These are phyloP conservation scores for Dioscorea alata DNA, from an alignment of 106 monocot species.

Conservation along the genomic window DNA sequence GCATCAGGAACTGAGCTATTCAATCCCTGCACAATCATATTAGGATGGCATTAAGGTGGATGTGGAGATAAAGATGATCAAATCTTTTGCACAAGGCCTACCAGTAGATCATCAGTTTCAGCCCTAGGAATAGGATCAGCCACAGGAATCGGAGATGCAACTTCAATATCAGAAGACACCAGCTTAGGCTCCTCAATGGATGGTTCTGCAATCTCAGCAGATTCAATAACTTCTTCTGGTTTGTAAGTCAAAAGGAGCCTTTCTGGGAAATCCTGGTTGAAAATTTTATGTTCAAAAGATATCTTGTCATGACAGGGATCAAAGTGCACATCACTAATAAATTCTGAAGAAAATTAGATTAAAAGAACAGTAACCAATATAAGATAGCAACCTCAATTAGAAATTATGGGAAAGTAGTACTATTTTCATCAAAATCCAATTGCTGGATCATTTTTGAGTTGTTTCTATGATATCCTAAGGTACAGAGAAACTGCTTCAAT, in stretches of 20 bases:
- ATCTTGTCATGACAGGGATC: too few relatives aligned
- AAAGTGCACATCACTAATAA: too few relatives aligned
- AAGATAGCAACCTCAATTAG: too few relatives aligned
- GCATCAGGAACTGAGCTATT: conserved; percentile 57
- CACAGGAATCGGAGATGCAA: conserved; percentile 19
- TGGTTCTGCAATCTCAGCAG: conserved; percentile 37
- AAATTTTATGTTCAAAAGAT: too few relatives aligned
- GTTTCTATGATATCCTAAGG: too few relatives aligned
- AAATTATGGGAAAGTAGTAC: too few relatives aligned
- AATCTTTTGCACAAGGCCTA: conserved; percentile 13
- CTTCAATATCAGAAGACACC: conserved; percentile 25
- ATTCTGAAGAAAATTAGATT: too few relatives aligned
- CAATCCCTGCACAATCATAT: conserved; percentile 50
- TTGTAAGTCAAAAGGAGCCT: conserved; percentile 95
- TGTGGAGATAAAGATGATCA: neutral
- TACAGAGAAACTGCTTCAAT: too few relatives aligned
- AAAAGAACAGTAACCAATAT: too few relatives aligned
- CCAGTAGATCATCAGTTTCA: conserved; percentile 70
- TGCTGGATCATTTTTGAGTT: too few relatives aligned
- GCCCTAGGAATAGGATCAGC: conserved; percentile 14
- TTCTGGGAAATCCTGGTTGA: conserved; percentile 85
- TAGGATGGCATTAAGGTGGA: neutral
- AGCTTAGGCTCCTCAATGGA: conserved; percentile 25
- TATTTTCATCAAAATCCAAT: too few relatives aligned
- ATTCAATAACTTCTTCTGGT: conserved; percentile 45